Conservation (phyloP, 768 basidiomycete genomes). For the Kwoniella newhampshirensis region DNA sequence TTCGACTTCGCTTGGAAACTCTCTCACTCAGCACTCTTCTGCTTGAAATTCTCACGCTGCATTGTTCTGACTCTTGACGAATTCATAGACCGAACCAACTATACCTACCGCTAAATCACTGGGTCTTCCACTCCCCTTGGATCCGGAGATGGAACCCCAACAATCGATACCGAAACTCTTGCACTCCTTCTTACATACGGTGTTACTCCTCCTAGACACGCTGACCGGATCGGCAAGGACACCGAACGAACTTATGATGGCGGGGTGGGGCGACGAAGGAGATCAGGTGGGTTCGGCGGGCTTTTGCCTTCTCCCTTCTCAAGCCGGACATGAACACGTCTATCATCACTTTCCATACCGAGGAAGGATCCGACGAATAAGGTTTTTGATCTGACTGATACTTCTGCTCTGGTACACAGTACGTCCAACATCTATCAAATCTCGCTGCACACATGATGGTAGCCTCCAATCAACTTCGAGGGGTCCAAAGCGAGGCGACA, state of each 20-base stretch:
- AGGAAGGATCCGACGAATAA: too few species aligned
- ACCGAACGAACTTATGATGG: slow-evolving; percentile 38
- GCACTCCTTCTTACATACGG: slow-evolving; percentile 45
- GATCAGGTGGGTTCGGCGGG: slow-evolving; percentile 41
- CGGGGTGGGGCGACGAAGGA: slow-evolving; percentile 41
- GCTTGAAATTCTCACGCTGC: not conserved
- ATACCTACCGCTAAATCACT: slow-evolving; percentile 36
- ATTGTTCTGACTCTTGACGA: not conserved
- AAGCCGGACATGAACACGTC: too few species aligned
- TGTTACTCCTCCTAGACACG: slow-evolving; percentile 35
- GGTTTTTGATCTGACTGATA: too few species aligned
- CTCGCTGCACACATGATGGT: slow-evolving; percentile 47
- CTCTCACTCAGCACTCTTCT: not conserved
- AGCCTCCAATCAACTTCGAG: slow-evolving; percentile 33
- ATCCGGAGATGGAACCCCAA: slow-evolving; percentile 32
- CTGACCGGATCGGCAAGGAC: slow-evolving; percentile 39
- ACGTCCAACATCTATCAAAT: slow-evolving; percentile 46
- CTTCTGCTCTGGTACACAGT: slow-evolving; percentile 18
- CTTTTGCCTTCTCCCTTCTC: too few species aligned
- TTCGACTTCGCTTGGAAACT: too few species aligned
- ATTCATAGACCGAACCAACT: slow-evolving; percentile 23
- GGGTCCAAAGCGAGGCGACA: slow-evolving; percentile 41
- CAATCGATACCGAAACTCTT: slow-evolving; percentile 33
- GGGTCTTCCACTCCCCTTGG: slow-evolving; percentile 29
- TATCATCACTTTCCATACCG: too few species aligned